phyloP scores from a whole-genome alignment of 2,329 filamentous ascomycete genomes.

The Sarocladium oryzae region DNA sequence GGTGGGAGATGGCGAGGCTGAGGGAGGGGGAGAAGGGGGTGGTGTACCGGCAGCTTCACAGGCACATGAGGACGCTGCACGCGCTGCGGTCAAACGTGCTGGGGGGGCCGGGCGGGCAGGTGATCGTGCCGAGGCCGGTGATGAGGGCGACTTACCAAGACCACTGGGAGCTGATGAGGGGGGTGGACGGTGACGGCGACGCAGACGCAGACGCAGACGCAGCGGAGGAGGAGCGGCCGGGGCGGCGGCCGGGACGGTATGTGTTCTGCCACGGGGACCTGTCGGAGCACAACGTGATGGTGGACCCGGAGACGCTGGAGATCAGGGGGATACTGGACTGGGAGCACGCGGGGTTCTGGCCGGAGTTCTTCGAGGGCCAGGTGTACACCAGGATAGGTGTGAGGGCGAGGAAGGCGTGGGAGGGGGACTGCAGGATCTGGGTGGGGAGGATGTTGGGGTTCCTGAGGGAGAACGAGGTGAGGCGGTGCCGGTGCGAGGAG shows the following conservation, averaged over 20 bases:
- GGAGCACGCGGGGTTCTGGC: constrained; percentile 32
- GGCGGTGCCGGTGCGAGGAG: neutral
- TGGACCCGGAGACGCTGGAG: constrained; percentile 21
- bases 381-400: neutral
- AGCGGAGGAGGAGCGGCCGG: too few species aligned
- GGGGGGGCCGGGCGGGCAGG: constrained; percentile 24
- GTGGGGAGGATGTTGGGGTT: neutral
- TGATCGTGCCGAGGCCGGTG: constrained; percentile 24
- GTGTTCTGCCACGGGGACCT: constrained; percentile 20
- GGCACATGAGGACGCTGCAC: constrained; percentile 19
- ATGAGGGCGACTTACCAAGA: constrained; percentile 17
- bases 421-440: neutral
- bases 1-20: constrained; percentile 23
- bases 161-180: constrained; percentile 16
- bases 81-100: constrained; percentile 20
- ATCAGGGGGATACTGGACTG: constrained; percentile 31
- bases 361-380: constrained; percentile 17
- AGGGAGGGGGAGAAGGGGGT: constrained; percentile 17
- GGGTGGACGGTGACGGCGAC: constrained; percentile 10
- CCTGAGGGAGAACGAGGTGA: neutral
- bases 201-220: too few species aligned
- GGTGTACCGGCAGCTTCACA: constrained; percentile 21
- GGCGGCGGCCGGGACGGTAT: constrained; percentile 15
- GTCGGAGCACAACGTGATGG: constrained; percentile 16
- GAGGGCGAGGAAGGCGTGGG: neutral